Evolutionary conservation across 2,329 filamentous ascomycete genomes (phyloP).

Genomic region (Plectosphaerella cucumerina): DNA sequence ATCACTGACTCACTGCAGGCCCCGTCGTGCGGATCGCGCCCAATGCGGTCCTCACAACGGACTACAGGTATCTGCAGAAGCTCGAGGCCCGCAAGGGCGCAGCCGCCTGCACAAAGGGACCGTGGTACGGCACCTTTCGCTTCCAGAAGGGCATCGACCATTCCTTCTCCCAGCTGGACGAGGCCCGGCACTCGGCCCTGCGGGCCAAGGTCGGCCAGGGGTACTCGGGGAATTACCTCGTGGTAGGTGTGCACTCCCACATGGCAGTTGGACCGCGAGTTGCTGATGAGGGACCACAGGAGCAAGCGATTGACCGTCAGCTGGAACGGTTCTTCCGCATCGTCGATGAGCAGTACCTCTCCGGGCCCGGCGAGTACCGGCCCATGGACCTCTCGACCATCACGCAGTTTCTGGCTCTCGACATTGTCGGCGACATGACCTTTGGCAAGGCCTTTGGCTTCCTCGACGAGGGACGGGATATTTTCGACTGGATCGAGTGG

Average conservation of each 20-base stretch:
- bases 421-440: slow-evolving; percentile 48
- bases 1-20: slow-evolving; percentile 18
- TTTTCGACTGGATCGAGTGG: slow-evolving; percentile 40
- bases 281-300: slow-evolving; percentile 37
- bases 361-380: slow-evolving; percentile 23
- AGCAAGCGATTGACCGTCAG: slow-evolving; percentile 33
- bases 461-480: slow-evolving; percentile 42
- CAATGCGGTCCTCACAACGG: slow-evolving; percentile 33
- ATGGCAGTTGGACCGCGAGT: background rate
- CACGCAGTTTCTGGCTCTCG: slow-evolving; percentile 48
- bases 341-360: slow-evolving; percentile 43
- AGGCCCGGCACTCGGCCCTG: slow-evolving; percentile 29
- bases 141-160: slow-evolving; percentile 30
- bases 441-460: slow-evolving; percentile 50
- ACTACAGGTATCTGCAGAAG: slow-evolving; percentile 26
- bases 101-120: slow-evolving; percentile 30
- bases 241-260: background rate
- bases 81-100: slow-evolving; percentile 24
- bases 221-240: slow-evolving; percentile 21
- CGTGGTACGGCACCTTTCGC: slow-evolving; percentile 31
- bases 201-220: slow-evolving; percentile 39
- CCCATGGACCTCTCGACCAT: slow-evolving; percentile 45
- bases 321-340: slow-evolving; percentile 35
- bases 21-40: slow-evolving; percentile 37
- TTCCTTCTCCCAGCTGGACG: slow-evolving; percentile 28